Base-by-base conservation (phyloP, 768 basidiomycete species). In the Lactarius vividus region DNA sequence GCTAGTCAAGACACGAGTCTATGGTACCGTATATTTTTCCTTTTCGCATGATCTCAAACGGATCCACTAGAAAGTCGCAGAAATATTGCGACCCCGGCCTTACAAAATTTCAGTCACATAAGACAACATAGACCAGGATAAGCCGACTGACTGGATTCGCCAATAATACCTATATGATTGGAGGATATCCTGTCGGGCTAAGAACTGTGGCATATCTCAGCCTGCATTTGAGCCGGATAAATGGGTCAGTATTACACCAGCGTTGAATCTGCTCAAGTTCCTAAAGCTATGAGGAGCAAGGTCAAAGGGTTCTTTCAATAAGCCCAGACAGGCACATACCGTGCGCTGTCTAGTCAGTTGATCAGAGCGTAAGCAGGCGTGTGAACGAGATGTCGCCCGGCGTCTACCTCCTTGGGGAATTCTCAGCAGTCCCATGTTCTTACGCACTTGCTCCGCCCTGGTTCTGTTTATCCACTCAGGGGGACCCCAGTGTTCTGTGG, bases 211-310 rank as follows among this genome's bases (percentile, higher is more conserved):
- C 6, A 26, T 4, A 15, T n/a, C 31, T 54, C n/a, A 54, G n/a
- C 53, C 55, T 20, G 10, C 42, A 49, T 40, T 28, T n/a, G 26
- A 58, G 23, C 10, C 18, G 35, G 33, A 13, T 26, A 26, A n/a
- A 35, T n/a, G 10, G 15, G 10, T n/a, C 11, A 37, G 35, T 46
- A 85, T 70, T 75, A 92, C 91, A 35, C 92, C 93, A 55, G 91
- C 93, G 77, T 94, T 92, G 77, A 88, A 97, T 15, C 95, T 85
- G 77, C 94, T 96, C 95, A 96, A 94, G 71, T 95, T 94, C 46
- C 94, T 86, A 72, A 96, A 95, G 20, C 84, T 88, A 68, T 39
- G 56, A 61, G 29, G 60, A 31, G n/a, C 57, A n/a, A 16, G 35
- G 37, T 33, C 31, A 37, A 23, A 57, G 20, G 23, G 8, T 16